phyloP scores from a whole-genome alignment of 1,284 basidiomycete genomes.

The Meira nashicola region DNA sequence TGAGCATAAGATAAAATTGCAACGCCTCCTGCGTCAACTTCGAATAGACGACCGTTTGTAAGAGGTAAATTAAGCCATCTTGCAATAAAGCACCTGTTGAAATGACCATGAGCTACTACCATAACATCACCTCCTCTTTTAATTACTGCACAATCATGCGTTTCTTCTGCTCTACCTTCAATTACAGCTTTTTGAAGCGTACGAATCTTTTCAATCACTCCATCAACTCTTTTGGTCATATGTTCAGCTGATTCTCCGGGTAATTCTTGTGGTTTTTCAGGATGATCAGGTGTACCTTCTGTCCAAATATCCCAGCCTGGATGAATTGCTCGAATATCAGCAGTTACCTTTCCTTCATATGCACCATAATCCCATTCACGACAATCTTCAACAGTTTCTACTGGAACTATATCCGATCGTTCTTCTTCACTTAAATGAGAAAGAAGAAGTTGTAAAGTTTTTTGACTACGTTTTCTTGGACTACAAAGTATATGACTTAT shows the following conservation, averaged over 20 bases:
- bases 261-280: conserved; percentile 25
- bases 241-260: conserved; percentile 45
- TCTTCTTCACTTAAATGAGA: conserved; percentile 26
- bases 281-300: conserved; percentile 44
- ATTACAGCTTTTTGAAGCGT: conserved; percentile 29
- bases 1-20: conserved; percentile 48
- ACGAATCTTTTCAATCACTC: conserved; percentile 40
- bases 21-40: conserved; percentile 48
- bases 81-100: conserved; percentile 46
- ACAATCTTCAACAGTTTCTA: conserved; percentile 35
- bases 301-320: conserved; percentile 50
- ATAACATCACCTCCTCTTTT: conserved; percentile 39
- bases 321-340: conserved; percentile 31
- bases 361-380: conserved; percentile 52
- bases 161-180: conserved; percentile 21
- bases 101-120: conserved; percentile 49
- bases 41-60: conserved; percentile 35
- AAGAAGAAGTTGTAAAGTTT: conserved; percentile 42
- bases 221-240: conserved; percentile 43
- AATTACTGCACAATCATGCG: conserved; percentile 23
- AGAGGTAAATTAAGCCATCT: conserved; percentile 44
- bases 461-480: conserved; percentile 35
- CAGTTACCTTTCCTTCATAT: conserved; percentile 44
- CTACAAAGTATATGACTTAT: conserved; percentile 41
- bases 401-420: conserved; percentile 21